Evolutionary conservation across 164 flowering plant genomes (phyloP), one percentile per base, ranked within the genome.

Genomic region (Vitis labrusca): DNA sequence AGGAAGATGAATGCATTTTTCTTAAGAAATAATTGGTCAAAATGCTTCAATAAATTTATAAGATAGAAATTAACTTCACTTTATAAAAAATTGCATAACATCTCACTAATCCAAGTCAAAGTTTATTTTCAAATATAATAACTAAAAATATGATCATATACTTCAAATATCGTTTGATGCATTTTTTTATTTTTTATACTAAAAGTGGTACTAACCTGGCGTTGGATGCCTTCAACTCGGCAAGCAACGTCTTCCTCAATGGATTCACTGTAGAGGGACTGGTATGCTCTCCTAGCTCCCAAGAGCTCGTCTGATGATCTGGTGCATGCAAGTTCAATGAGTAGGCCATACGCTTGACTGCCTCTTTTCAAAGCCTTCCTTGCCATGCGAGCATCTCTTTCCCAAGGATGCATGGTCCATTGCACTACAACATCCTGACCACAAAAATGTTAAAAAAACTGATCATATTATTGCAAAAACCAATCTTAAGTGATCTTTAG

Each of bases 351-450:
- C 0, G 79, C 62, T 1, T 77, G 63, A 1, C 80, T 74, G 9
- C 84, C 85, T 10, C 78, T 19, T 19, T 19, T 19, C 73, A 91
- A 59, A 3, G 94, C 88, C 67, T 86, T 86, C 60, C 79, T 86
- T 1, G 81, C 66, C 73, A 90, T 68, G n/a, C 92, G 88, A 15
- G 97, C 97, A 71, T 93, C 98, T 73, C 98, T 83, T 71, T 93
- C 97, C 89, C 90, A 89, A 1, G 95, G 93, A 70, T 93, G 93
- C 92, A 88, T 86, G 1, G 89, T 76, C 90, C 95, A 87, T 2
- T 81, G 79, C 77, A 91, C 88, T 63, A 89, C 77, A 9, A 97
- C 93, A 73, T 84, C 78, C 98, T 94, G 69, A 61, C 61, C 19
- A 58, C 61, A 58, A 32, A 32, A 32, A 32, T 3, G 44, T 32